A percentile compares a stretch with the other conserved stretches of the same genome.
These are phyloP conservation scores for Cytospora piceicola DNA, from an alignment of 2,329 filamentous ascomycete species.

Conservation along the genomic window DNA sequence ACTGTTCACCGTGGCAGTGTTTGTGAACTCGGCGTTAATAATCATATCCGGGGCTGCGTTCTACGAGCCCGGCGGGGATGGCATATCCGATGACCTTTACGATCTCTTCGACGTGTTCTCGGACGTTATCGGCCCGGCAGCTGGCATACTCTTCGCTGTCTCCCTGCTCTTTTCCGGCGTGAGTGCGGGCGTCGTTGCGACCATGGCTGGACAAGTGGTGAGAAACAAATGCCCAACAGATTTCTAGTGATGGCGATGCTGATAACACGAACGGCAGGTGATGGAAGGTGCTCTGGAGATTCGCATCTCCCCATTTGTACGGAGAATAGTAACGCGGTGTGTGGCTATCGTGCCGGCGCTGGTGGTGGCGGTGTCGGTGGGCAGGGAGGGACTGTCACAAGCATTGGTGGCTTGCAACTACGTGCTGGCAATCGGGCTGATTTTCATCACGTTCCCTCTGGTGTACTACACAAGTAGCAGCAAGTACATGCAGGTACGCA, in stretches of 20 bases:
- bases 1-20: slow-evolving; percentile 77
- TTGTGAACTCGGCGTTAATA: slow-evolving; percentile 78
- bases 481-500: slow-evolving; percentile 37
- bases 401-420: slow-evolving; percentile 38
- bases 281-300: slow-evolving; percentile 40
- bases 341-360: slow-evolving; percentile 40
- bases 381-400: slow-evolving; percentile 36
- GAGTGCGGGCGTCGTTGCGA: slow-evolving; percentile 73
- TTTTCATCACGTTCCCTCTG: slow-evolving; percentile 39
- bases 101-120: slow-evolving; percentile 58
- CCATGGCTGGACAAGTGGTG: slow-evolving; percentile 68
- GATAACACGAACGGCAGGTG: slow-evolving; percentile 28
- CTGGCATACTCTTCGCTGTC: slow-evolving; percentile 71
- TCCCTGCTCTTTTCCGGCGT: slow-evolving; percentile 70
- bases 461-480: slow-evolving; percentile 38
- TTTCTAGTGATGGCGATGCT: background rate
- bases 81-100: slow-evolving; percentile 74
- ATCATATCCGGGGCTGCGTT: slow-evolving; percentile 79
- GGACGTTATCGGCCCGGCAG: slow-evolving; percentile 67
- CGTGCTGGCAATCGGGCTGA: slow-evolving; percentile 37
- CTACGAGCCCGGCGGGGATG: slow-evolving; percentile 57
- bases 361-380: slow-evolving; percentile 38
- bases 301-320: slow-evolving; percentile 36
- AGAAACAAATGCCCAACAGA: background rate
- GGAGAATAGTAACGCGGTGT: slow-evolving; percentile 37